Evolutionary conservation across 2,329 filamentous ascomycete genomes (phyloP), one percentile per base, ranked within the genome.

Genomic region (Madurella fahalii): DNA sequence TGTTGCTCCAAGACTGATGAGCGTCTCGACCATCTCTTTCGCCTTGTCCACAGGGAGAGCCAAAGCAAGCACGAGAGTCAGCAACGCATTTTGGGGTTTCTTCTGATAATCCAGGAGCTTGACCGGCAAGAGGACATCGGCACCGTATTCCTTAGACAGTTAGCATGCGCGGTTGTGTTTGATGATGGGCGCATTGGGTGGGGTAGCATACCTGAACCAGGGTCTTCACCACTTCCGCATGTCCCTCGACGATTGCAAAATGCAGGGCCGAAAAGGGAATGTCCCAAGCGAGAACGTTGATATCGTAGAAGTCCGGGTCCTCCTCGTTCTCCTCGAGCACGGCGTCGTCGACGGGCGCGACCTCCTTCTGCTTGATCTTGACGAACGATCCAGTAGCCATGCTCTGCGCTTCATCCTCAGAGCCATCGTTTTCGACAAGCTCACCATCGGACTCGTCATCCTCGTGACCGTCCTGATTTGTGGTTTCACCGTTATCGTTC

Each of bases 201-300:
- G 12, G 18, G 17, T 13, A 43, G 64, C 71, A 67, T 65, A 79
- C 79, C 43, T 84, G 76, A 50, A 88, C 86, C 7, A 95, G 79
- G 20, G 83, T 69, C 54, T 85, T 81, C 13, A 93, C 87, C 11
- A 84, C 80, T 4, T 86, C 79, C 25, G 80, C 74, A 60, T 93
- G 85, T 0, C 89, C 89, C 56, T 83, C 81, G 1, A 89, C 68
- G 57, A 95, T 90, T 8, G 90, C 90, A 30, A 91, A 77, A 67
- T 95, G 90, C 5, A 95, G 76, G 1, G 90, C 83, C 12, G 86
- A 87, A 54, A 84, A 82, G 4, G 85, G 83, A 5, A 78, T 80
- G 63, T 95, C 90, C 90, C 90, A 95, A 1, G 89, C 83, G n/a
- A 88, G 67, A 1, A 87, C 80, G 60, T 95, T 85, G 56, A 92